Evolutionary conservation across 805 yeast genomes (phyloP).

Genomic region (Candida railenensis): DNA sequence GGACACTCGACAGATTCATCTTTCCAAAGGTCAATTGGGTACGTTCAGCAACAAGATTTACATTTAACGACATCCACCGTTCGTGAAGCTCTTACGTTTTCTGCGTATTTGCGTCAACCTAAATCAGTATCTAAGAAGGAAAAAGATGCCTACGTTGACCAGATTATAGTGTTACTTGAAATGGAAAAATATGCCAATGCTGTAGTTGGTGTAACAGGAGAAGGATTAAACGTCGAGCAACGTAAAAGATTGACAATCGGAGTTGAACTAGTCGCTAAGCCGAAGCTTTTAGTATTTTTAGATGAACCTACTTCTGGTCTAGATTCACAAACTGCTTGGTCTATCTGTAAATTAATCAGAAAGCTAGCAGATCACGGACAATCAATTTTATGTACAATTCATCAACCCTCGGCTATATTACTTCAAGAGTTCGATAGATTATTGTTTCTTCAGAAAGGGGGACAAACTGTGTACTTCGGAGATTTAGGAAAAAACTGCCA

Average conservation of each 20-base stretch:
- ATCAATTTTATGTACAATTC: constrained; percentile 54
- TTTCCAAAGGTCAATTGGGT: constrained; percentile 33
- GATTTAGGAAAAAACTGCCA: constrained; percentile 60
- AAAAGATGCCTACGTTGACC: constrained; percentile 24
- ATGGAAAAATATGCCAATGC: constrained; percentile 29
- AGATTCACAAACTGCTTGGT: constrained; percentile 39
- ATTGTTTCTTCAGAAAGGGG: constrained; percentile 67
- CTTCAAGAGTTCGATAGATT: constrained; percentile 74
- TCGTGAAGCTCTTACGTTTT: constrained; percentile 25
- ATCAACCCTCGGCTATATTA: constrained; percentile 77
- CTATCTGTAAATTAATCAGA: constrained; percentile 31
- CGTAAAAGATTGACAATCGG: constrained; percentile 34
- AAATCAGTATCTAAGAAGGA: constrained; percentile 16
- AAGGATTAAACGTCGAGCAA: constrained; percentile 35
- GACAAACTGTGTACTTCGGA: constrained; percentile 74
- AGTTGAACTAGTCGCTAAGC: constrained; percentile 30
- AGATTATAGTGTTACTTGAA: constrained; percentile 23
- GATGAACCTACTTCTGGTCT: constrained; percentile 42
- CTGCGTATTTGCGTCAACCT: constrained; percentile 29
- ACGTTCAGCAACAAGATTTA: constrained; percentile 34
- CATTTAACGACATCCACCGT: constrained; percentile 32
- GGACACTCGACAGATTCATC: constrained; percentile 22
- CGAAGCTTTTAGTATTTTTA: constrained; percentile 24
- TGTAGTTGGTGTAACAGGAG: constrained; percentile 33
- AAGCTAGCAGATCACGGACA: constrained; percentile 35